phyloP scores from a whole-genome alignment of 345 rosid species.

The Erysimum cheiranthoides region DNA sequence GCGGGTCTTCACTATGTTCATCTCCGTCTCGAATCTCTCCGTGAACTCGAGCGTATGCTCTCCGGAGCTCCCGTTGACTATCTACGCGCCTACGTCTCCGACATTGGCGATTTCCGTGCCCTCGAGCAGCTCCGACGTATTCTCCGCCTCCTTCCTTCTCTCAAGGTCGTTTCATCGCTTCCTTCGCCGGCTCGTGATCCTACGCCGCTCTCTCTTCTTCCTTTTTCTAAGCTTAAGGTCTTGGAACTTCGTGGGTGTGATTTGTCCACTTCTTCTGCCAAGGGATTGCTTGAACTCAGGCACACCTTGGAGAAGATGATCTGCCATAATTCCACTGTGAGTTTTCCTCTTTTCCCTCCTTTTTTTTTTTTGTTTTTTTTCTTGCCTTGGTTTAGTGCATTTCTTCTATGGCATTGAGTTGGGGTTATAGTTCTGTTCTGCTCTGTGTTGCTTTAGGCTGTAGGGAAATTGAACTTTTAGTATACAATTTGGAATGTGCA shows the following conservation, averaged over 20 bases:
- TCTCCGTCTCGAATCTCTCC: conserved; percentile 86
- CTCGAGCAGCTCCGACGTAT: conserved; percentile 95
- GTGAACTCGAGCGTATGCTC: conserved; percentile 81
- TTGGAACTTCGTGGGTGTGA: conserved; percentile 94
- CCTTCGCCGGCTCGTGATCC: conserved; percentile 85
- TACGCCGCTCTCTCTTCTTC: conserved; percentile 84
- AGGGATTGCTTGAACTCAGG: conserved; percentile 85
- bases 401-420: conserved; percentile 33
- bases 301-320: conserved; percentile 89
- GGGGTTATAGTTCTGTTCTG: conserved; percentile 29
- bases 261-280: conserved; percentile 90
- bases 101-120: conserved; percentile 96
- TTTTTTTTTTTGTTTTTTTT: background rate
- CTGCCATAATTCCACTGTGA: conserved; percentile 96
- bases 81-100: conserved; percentile 94
- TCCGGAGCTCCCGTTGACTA: conserved; percentile 95
- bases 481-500: conserved; percentile 34
- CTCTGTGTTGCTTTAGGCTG: conserved; percentile 30
- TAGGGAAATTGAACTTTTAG: conserved; percentile 41
- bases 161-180: conserved; percentile 83
- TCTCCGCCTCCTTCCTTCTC: conserved; percentile 74
- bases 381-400: conserved; percentile 17
- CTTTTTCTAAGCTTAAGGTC: conserved; percentile 75
- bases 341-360: conserved; percentile 25
- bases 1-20: conserved; percentile 96